Conservation (phyloP, 306 rosid genomes). For the Coriaria nepalensis region DNA sequence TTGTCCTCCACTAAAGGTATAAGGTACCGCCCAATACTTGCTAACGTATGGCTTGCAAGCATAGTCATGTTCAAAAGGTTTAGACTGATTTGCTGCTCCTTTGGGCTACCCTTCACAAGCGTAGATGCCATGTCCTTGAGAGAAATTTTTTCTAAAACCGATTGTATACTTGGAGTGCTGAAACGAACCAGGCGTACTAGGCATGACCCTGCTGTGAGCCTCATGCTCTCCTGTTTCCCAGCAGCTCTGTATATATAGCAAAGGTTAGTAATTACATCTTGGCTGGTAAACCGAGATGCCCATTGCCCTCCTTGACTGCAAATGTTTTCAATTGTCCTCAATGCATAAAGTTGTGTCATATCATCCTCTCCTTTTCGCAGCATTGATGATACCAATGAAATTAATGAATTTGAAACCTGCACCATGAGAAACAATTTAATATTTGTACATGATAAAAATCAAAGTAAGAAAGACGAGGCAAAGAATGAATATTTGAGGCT, state of each 20-base stretch:
- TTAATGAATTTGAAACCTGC: slow-evolving; percentile 81
- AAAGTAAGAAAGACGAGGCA: background rate
- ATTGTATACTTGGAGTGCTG: slow-evolving; percentile 62
- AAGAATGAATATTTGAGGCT: too few relatives aligned
- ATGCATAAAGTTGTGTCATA: slow-evolving; percentile 75
- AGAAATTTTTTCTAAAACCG: slow-evolving; percentile 63
- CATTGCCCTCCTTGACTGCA: slow-evolving; percentile 88
- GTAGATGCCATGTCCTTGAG: slow-evolving; percentile 74
- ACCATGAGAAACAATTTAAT: slow-evolving; percentile 9
- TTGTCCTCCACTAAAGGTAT: slow-evolving; percentile 70
- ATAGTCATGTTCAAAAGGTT: slow-evolving; percentile 75
- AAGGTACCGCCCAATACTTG: slow-evolving; percentile 63
- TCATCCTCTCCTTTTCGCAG: slow-evolving; percentile 95
- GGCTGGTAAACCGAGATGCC: slow-evolving; percentile 77
- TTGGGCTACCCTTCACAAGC: slow-evolving; percentile 64
- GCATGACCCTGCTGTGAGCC: slow-evolving; percentile 97
- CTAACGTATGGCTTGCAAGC: slow-evolving; percentile 74
- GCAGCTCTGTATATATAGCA: slow-evolving; percentile 77
- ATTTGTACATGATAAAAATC: slow-evolving; percentile 2
- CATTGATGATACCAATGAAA: slow-evolving; percentile 66
- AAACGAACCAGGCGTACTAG: slow-evolving; percentile 88
- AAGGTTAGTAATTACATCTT: slow-evolving; percentile 66
- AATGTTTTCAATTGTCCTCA: slow-evolving; percentile 85
- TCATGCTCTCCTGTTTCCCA: slow-evolving; percentile 86
- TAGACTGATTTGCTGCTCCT: slow-evolving; percentile 93